These are phyloP conservation scores for Penicillium hesseltinei DNA, from an alignment of 2,329 filamentous ascomycete species.

Conservation along the genomic window DNA sequence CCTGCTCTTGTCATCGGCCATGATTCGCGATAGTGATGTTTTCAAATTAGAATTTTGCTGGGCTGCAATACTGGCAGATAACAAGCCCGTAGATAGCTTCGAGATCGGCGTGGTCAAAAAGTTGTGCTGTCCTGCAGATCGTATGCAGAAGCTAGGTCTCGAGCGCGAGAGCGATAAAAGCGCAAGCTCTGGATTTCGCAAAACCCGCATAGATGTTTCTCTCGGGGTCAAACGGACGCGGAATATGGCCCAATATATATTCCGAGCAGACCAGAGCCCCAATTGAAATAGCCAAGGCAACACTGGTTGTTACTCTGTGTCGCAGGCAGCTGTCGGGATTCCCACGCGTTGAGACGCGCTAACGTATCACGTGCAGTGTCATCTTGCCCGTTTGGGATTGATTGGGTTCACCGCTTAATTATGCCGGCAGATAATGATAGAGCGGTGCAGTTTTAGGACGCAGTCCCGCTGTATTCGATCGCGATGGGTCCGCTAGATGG, in stretches of 20 bases:
- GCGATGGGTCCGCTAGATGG: not conserved
- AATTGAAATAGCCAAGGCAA: conserved; percentile 3
- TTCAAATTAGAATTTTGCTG: not conserved
- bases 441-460: conserved; percentile 18
- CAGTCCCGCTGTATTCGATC: conserved; percentile 9
- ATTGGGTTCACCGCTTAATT: conserved; percentile 22
- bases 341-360: conserved; percentile 9
- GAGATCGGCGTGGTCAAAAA: not conserved
- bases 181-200: conserved; percentile 13
- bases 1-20: conserved; percentile 32
- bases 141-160: conserved; percentile 5
- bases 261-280: not conserved
- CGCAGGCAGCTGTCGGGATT: conserved; percentile 2
- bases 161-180: conserved; percentile 17
- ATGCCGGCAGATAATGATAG: conserved; percentile 24
- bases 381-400: conserved; percentile 15
- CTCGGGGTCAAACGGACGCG: not conserved
- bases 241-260: conserved; percentile 2
- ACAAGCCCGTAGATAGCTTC: not conserved
- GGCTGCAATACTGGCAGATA: not conserved
- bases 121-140: not conserved
- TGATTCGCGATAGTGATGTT: conserved; percentile 8
- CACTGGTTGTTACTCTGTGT: not conserved
- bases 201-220: conserved; percentile 17
- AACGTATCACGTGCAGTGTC: conserved; percentile 15